A percentile compares a stretch with the other conserved stretches of the same genome.
These are phyloP conservation scores for Plasmodium yoelii DNA, from an alignment of 169 alveolate genomes.

Conservation along the genomic window DNA sequence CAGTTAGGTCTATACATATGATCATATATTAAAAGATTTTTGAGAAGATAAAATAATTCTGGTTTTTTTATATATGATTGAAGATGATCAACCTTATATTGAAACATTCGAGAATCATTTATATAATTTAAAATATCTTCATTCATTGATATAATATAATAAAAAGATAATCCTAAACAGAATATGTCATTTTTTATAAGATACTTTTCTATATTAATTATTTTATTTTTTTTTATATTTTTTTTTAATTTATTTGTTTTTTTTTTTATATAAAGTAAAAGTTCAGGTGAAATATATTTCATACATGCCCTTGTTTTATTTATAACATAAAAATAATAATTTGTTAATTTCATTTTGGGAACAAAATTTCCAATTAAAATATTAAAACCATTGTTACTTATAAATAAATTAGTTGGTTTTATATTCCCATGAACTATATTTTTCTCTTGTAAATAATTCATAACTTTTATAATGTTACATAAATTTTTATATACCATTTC, in stretches of 20 bases:
- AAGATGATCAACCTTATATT: constrained; percentile 19
- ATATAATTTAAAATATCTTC: constrained; percentile 47
- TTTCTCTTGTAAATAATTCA: constrained; percentile 38
- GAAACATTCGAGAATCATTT: constrained; percentile 16
- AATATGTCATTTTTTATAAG: constrained; percentile 44
- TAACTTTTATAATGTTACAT: constrained; percentile 44
- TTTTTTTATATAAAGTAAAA: constrained; percentile 25
- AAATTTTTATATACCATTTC: constrained; percentile 18
- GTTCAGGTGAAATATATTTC: constrained; percentile 68
- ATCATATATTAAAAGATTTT: constrained; percentile 34
- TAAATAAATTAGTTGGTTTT: constrained; percentile 49
- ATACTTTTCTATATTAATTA: constrained; percentile 25
- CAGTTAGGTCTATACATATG: constrained; percentile 33
- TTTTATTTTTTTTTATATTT: constrained; percentile 10
- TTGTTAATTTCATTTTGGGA: constrained; percentile 26
- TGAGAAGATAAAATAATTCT: constrained; percentile 12
- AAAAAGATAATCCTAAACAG: constrained; percentile 62
- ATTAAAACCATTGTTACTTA: constrained; percentile 36
- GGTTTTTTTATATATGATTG: constrained; percentile 25
- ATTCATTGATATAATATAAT: constrained; percentile 53
- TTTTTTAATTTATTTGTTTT: constrained; percentile 12
- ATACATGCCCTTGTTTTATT: constrained; percentile 25
- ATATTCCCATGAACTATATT: constrained; percentile 51
- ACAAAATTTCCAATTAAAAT: constrained; percentile 55
- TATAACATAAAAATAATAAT: constrained; percentile 48